Conservation (phyloP, 345 rosid species). For the Euphorbia pulcherrima region DNA sequence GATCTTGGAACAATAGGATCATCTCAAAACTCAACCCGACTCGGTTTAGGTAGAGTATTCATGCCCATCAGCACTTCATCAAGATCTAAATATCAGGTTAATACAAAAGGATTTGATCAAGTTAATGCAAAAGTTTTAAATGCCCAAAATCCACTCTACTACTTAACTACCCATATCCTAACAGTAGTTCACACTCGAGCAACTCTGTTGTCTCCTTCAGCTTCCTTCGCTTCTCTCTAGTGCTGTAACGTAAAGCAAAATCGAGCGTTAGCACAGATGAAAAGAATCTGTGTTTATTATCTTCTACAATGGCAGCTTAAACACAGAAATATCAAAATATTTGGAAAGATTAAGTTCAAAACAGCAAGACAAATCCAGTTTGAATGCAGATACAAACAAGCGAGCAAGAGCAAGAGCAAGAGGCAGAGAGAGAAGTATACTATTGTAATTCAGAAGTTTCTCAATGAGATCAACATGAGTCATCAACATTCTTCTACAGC, state of each 20-base stretch:
- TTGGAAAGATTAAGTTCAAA: neutral
- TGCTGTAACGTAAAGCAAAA: constrained; percentile 12
- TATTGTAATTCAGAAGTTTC: constrained; percentile 94
- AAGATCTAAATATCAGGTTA: neutral
- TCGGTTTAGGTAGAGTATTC: neutral
- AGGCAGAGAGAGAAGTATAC: constrained; percentile 37
- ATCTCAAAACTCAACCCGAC: neutral
- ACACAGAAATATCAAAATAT: neutral
- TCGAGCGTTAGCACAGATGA: neutral
- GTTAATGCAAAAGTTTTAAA: no score
- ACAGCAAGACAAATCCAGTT: neutral
- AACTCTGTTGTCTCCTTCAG: constrained; percentile 11
- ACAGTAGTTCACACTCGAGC: no score
- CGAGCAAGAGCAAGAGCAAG: no score
- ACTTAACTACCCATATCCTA: no score
- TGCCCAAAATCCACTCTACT: no score
- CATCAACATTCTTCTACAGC: constrained; percentile 98
- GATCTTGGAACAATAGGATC: neutral
- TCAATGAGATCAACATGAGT: constrained; percentile 98
- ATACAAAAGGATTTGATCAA: no score
- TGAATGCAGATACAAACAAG: neutral
- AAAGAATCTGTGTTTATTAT: neutral
- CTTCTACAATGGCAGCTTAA: neutral
- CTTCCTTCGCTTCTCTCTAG: constrained; percentile 25
- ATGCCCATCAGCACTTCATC: no score